phyloP scores from a whole-genome alignment of 2,329 filamentous ascomycete genomes.

The Talaromyces sp. region DNA sequence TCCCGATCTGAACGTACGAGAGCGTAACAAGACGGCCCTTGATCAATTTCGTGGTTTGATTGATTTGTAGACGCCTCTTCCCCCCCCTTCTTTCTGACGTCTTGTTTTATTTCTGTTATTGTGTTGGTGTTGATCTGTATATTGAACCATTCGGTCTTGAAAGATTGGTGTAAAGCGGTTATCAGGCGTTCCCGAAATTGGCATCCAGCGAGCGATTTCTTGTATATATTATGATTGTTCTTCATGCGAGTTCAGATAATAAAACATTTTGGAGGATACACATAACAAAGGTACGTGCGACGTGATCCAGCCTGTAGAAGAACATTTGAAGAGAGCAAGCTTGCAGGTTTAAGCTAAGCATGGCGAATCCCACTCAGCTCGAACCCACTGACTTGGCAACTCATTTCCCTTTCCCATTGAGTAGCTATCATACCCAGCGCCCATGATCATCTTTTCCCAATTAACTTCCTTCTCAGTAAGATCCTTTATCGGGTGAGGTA shows the following conservation, averaged over 20 bases:
- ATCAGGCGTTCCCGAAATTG: not conserved
- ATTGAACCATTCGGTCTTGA: not conserved
- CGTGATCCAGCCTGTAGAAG: no score
- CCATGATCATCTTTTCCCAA: not conserved
- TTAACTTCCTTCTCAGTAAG: not conserved
- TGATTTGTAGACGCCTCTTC: conserved; percentile 1
- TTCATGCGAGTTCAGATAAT: not conserved
- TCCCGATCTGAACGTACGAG: conserved; percentile 71
- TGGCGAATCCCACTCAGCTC: not conserved
- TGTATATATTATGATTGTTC: not conserved
- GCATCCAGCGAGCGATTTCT: not conserved
- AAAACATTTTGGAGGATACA: not conserved
- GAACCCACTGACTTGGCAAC: not conserved
- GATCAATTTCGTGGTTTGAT: conserved; percentile 56
- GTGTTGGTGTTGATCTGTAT: not conserved
- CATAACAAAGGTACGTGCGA: no score
- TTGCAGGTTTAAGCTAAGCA: no score
- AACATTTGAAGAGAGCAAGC: no score
- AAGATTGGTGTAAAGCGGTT: not conserved
- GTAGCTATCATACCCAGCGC: not conserved
- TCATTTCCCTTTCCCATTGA: not conserved
- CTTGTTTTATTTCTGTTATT: not conserved
- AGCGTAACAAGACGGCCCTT: conserved; percentile 74
- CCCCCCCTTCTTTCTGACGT: not conserved
- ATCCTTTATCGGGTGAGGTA: not conserved